These are phyloP conservation scores for Macrophomina tecta DNA, from an alignment of 2,329 filamentous ascomycete genomes.

Conservation along the genomic window DNA sequence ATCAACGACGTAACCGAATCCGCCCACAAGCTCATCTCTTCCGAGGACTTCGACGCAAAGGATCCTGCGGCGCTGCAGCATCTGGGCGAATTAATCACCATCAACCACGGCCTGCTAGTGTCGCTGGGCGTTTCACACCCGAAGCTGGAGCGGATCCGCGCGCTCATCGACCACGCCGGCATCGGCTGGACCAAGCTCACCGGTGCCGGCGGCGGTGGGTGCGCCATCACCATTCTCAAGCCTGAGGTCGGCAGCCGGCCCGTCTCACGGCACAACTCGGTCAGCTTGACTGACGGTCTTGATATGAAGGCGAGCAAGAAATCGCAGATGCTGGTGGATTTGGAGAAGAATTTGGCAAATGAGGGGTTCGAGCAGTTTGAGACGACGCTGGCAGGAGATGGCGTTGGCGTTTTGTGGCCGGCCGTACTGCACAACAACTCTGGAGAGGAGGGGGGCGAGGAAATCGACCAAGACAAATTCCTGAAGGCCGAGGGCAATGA, in stretches of 20 bases:
- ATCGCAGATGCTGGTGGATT: slow-evolving; percentile 56
- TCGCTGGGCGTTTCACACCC: slow-evolving; percentile 94
- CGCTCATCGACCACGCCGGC: slow-evolving; percentile 80
- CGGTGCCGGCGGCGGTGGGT: slow-evolving; percentile 92
- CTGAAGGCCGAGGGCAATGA: slow-evolving; percentile 82
- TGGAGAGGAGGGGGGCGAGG: slow-evolving; percentile 83
- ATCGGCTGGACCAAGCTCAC: slow-evolving; percentile 98
- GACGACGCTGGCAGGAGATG: slow-evolving; percentile 89
- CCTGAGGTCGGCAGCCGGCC: slow-evolving; percentile 55
- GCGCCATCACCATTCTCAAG: slow-evolving; percentile 88
- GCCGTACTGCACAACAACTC: slow-evolving; percentile 85
- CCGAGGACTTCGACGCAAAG: slow-evolving; percentile 71
- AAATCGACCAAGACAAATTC: slow-evolving; percentile 91
- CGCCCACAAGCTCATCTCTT: slow-evolving; percentile 60
- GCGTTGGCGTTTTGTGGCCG: slow-evolving; percentile 92
- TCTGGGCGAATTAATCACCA: slow-evolving; percentile 85
- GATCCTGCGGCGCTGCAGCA: slow-evolving; percentile 69
- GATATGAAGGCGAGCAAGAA: slow-evolving; percentile 51
- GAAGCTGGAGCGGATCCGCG: slow-evolving; percentile 86
- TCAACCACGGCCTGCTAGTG: slow-evolving; percentile 93
- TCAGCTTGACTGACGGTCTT: slow-evolving; percentile 37
- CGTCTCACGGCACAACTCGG: slow-evolving; percentile 12
- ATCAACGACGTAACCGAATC: slow-evolving; percentile 76
- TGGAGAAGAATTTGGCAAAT: slow-evolving; percentile 65
- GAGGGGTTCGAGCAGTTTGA: slow-evolving; percentile 82